Base-by-base conservation (phyloP, 1,139 yeast genomes). In the Blastobotrys persicus region DNA sequence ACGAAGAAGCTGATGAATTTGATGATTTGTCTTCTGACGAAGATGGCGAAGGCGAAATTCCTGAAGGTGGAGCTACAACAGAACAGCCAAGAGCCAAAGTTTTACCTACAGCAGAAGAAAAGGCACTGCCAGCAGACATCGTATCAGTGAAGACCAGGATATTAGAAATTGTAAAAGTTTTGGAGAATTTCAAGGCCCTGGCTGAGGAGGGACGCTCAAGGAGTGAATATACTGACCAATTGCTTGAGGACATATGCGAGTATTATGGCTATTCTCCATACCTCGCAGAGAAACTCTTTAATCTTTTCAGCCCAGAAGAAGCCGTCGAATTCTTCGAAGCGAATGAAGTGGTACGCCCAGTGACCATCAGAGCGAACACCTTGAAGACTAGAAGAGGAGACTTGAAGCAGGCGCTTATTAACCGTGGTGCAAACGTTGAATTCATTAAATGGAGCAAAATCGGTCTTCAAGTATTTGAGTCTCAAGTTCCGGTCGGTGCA, bases 291-390 rank as follows among this genome's bases (percentile, higher is more conserved):
- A 91, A 91, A 68, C 77, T 92, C 54, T 89, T 89, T 74, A 82
- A 89, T 62, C 76, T 92, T 55, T 94, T 94, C 67, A 81, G 94
- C 13, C 98, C 98, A 34, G 78, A 92, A 14, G 99, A 94, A 73
- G 98, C 98, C 14, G 80, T 94, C 78, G 98, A 92, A 69, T 94
- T 94, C 66, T 94, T 94, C 61, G 98, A 94, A 74, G 98, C 98
- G 44, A 92, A 92, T 71, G 99, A 94, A 73, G 88, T 91, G 52
- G 87, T 96, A 32, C 80, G 99, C 69, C 99, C 99, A 42, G 79
- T 92, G 51, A 92, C 98, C 28, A 91, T 94, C 60, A 85, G 99
- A 75, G 89, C 98, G 34, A 94, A 94, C 70, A 94, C 98, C 20
- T 76, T 94, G 57, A 87, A 86, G 65, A 87, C 98, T 3, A 83